phyloP scores from a whole-genome alignment of 768 basidiomycete species.

The Macrolepiota dolichaula region DNA sequence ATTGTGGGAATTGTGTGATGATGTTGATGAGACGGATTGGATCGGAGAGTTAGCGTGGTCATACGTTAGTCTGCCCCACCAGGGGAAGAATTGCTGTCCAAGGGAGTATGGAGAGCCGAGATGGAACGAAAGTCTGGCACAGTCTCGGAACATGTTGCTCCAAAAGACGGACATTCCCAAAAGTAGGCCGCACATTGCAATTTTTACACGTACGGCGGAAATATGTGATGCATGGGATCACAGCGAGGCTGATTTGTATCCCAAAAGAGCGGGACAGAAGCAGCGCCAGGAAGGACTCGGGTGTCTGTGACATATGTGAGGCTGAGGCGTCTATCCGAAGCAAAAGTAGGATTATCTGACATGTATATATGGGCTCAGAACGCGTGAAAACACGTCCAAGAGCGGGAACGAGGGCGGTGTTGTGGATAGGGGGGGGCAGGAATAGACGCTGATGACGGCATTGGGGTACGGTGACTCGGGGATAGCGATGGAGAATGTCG shows the following conservation, averaged over 20 bases:
- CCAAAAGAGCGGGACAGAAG: neutral
- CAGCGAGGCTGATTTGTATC: neutral
- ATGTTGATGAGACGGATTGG: no score
- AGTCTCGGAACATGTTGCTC: constrained; percentile 17
- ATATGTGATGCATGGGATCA: neutral
- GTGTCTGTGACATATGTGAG: neutral
- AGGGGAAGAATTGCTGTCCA: no score
- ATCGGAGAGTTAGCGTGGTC: no score
- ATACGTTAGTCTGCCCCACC: no score
- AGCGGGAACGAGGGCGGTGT: neutral
- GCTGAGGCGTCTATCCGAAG: neutral
- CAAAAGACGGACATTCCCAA: neutral
- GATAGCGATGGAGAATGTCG: neutral
- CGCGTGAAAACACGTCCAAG: neutral
- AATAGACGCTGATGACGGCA: constrained; percentile 20
- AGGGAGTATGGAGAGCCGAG: no score
- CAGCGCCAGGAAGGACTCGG: neutral
- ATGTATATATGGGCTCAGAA: neutral
- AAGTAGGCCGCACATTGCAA: no score
- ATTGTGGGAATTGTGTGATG: no score
- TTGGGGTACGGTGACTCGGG: neutral
- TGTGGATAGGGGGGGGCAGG: constrained; percentile 23
- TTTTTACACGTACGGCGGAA: neutral
- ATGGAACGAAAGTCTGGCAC: no score
- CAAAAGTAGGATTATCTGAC: neutral